Percentiles rank a stretch among this genome's conserved stretches.
phyloP scores from a whole-genome alignment of 805 yeast species.

The Kodamaea hsintzibuensis region DNA sequence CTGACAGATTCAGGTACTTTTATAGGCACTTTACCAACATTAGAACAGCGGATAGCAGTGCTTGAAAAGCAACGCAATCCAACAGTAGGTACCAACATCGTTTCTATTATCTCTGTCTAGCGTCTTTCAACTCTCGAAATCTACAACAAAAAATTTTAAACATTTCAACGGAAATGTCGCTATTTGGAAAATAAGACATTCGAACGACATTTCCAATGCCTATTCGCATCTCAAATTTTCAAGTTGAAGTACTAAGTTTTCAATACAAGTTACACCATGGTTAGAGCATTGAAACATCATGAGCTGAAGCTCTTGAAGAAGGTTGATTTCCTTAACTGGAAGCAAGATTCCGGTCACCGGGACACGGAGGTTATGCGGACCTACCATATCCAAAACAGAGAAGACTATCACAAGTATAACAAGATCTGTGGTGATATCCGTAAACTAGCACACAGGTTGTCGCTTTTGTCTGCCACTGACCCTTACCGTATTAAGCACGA shows the following conservation, averaged over 20 bases:
- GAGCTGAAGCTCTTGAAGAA: slow-evolving; percentile 93
- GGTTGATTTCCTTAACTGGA: slow-evolving; percentile 97
- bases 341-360: slow-evolving; percentile 91
- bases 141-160: neutral
- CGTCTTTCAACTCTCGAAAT: neutral
- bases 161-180: neutral
- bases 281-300: slow-evolving; percentile 87
- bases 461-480: slow-evolving; percentile 83
- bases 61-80: slow-evolving; percentile 17
- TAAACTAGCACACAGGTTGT: slow-evolving; percentile 80
- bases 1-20: slow-evolving; percentile 62
- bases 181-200: neutral
- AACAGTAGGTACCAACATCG: neutral
- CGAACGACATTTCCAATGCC: neutral
- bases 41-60: slow-evolving; percentile 40
- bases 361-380: slow-evolving; percentile 96
- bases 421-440: slow-evolving; percentile 89
- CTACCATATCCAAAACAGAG: slow-evolving; percentile 91
- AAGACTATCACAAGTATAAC: slow-evolving; percentile 93
- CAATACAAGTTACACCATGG: slow-evolving; percentile 48
- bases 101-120: neutral
- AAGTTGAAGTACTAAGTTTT: neutral
- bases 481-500: slow-evolving; percentile 88
- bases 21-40: slow-evolving; percentile 82
- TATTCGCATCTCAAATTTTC: slow-evolving; percentile 8